Conservation (phyloP, 352 stramenopile genomes). For the Aphanomyces astaci region DNA sequence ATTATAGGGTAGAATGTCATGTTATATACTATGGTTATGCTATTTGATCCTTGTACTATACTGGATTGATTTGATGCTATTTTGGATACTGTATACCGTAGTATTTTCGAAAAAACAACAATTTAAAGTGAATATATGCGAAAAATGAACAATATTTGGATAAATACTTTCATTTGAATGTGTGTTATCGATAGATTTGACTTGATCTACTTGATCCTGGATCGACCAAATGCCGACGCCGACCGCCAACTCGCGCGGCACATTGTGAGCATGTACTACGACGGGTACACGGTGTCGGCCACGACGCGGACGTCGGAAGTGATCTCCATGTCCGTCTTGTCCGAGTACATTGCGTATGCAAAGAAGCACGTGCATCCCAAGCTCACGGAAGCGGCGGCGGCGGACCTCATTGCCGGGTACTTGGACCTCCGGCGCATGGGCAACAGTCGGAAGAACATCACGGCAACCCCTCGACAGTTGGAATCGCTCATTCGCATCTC, state of each 20-base stretch:
- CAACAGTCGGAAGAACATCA: slow-evolving; percentile 92
- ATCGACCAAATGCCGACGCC: slow-evolving; percentile 90
- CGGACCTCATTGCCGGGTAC: slow-evolving; percentile 91
- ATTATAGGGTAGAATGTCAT: too few species aligned
- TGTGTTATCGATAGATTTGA: slow-evolving; percentile 95
- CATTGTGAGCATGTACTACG: slow-evolving; percentile 95
- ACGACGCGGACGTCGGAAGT: slow-evolving; percentile 36
- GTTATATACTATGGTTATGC: too few species aligned
- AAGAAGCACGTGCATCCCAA: slow-evolving; percentile 88
- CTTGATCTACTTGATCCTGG: slow-evolving; percentile 99
- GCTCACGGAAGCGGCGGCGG: slow-evolving; percentile 83
- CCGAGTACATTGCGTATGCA: slow-evolving; percentile 96
- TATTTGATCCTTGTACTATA: too few species aligned
- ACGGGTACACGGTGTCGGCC: slow-evolving; percentile 42
- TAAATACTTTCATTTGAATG: too few species aligned
- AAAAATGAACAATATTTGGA: too few species aligned
- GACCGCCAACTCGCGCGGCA: slow-evolving; percentile 95
- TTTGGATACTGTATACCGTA: too few species aligned
- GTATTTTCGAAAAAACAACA: too few species aligned
- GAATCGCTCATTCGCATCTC: slow-evolving; percentile 98
- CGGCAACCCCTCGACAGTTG: slow-evolving; percentile 96
- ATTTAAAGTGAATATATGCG: too few species aligned
- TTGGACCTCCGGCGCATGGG: slow-evolving; percentile 84
- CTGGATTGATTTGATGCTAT: too few species aligned
- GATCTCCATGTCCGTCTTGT: slow-evolving; percentile 74